phyloP scores from a whole-genome alignment of 2,329 filamentous ascomycete species.

The Fusarium brachygibbosum region DNA sequence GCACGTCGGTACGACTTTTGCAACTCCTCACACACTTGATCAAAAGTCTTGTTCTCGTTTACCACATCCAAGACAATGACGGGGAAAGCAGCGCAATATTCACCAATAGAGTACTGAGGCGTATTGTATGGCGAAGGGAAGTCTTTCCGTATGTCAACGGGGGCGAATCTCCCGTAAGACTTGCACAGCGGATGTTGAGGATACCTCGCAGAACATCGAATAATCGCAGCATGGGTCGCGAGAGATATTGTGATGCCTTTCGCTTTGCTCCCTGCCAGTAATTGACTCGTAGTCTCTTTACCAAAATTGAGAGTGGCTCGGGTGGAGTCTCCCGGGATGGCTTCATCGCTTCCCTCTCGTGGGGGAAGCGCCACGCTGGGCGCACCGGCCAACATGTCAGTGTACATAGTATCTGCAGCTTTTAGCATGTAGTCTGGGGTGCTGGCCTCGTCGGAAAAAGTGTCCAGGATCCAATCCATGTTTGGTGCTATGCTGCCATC shows the following conservation, averaged over 20 bases:
- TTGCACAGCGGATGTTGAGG: slow-evolving; percentile 44
- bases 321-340: background rate
- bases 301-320: background rate
- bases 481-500: slow-evolving; percentile 9
- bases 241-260: slow-evolving; percentile 47
- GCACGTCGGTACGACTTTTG: slow-evolving; percentile 49
- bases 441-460: background rate
- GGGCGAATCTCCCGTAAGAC: slow-evolving; percentile 52
- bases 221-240: slow-evolving; percentile 51
- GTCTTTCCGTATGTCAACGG: slow-evolving; percentile 47
- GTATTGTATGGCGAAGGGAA: slow-evolving; percentile 48
- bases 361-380: slow-evolving; percentile 9
- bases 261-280: background rate
- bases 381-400: slow-evolving; percentile 11
- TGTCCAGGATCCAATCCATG: slow-evolving; percentile 7
- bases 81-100: slow-evolving; percentile 37
- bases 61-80: slow-evolving; percentile 19
- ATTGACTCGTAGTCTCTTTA: background rate
- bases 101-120: slow-evolving; percentile 43
- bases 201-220: slow-evolving; percentile 48
- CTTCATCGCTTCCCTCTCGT: background rate
- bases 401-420: slow-evolving; percentile 11
- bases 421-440: background rate
- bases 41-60: slow-evolving; percentile 42
- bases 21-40: slow-evolving; percentile 39